Evolutionary conservation across 2,329 filamentous ascomycete genomes (phyloP).

Genomic region (Paracoccidioides lutzii): DNA sequence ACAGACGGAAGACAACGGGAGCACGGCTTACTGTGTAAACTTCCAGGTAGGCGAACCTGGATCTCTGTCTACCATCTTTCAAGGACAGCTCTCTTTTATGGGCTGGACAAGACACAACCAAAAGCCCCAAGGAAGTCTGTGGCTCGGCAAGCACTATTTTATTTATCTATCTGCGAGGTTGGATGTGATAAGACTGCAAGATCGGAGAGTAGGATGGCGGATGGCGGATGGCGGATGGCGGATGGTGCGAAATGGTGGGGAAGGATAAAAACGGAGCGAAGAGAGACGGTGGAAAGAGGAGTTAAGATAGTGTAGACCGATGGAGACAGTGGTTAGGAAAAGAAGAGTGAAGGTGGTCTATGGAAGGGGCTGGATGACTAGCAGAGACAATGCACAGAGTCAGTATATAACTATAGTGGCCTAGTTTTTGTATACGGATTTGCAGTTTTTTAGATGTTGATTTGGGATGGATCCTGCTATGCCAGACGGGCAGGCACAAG

Average conservation of each 20-base stretch:
- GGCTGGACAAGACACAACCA: constrained; percentile 14
- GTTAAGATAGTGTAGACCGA: constrained; percentile 2
- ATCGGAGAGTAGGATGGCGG: constrained; percentile 1
- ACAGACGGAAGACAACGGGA: background rate
- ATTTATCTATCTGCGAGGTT: constrained; percentile 3
- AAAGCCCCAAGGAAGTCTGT: constrained; percentile 9
- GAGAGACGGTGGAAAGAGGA: constrained; percentile 1
- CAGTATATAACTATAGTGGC: background rate
- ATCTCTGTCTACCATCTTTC: constrained; percentile 93
- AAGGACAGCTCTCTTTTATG: constrained; percentile 23
- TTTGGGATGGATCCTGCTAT: constrained; percentile 3
- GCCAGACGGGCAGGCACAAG: background rate
- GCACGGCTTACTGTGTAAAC: constrained; percentile 80
- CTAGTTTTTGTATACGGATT: background rate
- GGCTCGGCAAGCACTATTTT: background rate
- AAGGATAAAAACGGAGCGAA: constrained; percentile 7
- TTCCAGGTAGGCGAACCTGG: constrained; percentile 95
- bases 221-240: background rate
- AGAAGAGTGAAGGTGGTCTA: constrained; percentile 8
- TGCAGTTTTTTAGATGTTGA: background rate
- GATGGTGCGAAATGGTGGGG: constrained; percentile 2
- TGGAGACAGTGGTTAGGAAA: constrained; percentile 11
- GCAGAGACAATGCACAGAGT: no score
- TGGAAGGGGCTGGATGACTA: no score
- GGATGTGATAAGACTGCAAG: background rate